Conservation (phyloP, 1,284 basidiomycete genomes). For the Polyporus tsugae region DNA sequence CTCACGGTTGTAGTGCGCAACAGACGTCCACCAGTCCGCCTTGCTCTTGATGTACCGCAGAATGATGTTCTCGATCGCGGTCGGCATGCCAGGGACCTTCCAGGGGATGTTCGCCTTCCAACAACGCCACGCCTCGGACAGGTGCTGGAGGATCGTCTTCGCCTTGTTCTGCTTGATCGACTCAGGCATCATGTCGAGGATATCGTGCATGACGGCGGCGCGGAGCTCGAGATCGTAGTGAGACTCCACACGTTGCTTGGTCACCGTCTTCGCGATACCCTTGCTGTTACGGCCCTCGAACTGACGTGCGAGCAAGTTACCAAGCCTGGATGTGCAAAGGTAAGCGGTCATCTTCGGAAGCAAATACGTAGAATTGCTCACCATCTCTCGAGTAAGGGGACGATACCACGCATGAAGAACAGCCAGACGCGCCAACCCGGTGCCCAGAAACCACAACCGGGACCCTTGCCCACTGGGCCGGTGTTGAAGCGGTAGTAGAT, state of each 20-base stretch:
- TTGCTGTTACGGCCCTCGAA: slow-evolving; percentile 99
- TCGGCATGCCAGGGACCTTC: slow-evolving; percentile 98
- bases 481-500: slow-evolving; percentile 99
- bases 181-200: slow-evolving; percentile 99
- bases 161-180: slow-evolving; percentile 99
- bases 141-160: slow-evolving; percentile 97
- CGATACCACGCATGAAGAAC: slow-evolving; percentile 99
- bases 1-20: slow-evolving; percentile 94
- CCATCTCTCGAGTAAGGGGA: slow-evolving; percentile 97
- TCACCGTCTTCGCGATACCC: slow-evolving; percentile 95
- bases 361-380: slow-evolving; percentile 39
- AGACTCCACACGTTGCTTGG: slow-evolving; percentile 98
- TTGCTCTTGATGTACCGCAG: slow-evolving; percentile 99
- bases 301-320: slow-evolving; percentile 96
- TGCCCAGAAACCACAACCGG: slow-evolving; percentile 99
- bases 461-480: slow-evolving; percentile 98
- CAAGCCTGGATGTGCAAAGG: slow-evolving; percentile 65
- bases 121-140: slow-evolving; percentile 98
- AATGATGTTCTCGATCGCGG: slow-evolving; percentile 99
- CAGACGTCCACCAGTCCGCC: slow-evolving; percentile 99
- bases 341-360: neutral
- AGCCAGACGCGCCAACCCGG: slow-evolving; percentile 99
- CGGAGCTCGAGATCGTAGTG: slow-evolving; percentile 98
- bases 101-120: slow-evolving; percentile 99
- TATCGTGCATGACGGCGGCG: slow-evolving; percentile 99